Evolutionary conservation across 768 basidiomycete species (phyloP), one percentile per base, ranked within the genome.

Genomic region (Tylopilus plumbeoviolaceoides): DNA sequence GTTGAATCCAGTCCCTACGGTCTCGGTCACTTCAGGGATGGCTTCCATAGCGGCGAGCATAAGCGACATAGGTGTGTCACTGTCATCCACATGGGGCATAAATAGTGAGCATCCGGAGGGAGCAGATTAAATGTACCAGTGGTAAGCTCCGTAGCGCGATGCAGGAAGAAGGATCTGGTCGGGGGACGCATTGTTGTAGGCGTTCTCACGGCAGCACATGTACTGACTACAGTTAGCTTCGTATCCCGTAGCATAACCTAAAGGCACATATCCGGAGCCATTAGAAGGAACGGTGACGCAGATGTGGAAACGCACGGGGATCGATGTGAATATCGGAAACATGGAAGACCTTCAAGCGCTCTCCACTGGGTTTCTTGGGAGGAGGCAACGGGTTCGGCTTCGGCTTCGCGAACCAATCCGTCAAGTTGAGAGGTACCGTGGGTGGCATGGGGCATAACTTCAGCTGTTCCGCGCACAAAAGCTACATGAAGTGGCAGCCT

Each of bases 201-300:
- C 70, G 51, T 80, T 78, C 28, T 68, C 61, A 21, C 87, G 76
- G 61, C 87, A 90, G 64, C 87, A 90, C 25, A 79, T 64, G 27
- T 78, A 79, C 25, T 76, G 70, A 17, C 80, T 80, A 65, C 87
- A 89, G 59, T 87, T 85, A 1, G 80, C 85, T 66, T 87, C 87
- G 10, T 83, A 68, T 18, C 84, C 82, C n/a, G 77, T 87, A 8
- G 82, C 74, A 49, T 82, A 88, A 25, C 87, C 84, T 85, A 48
- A 20, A 51, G 11, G 23, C 23, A 23, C 23, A 23, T 23, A 23
- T 23, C 23, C 12, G n/a, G 2, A 30, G 28, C 43, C 0, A 7
- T 14, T 25, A 20, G n/a, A 11, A 33, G 1, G 10, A 30, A n/a
- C 25, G 15, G 30, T 8, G 31, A 14, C 7, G 7, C 10, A n/a